These are phyloP conservation scores for Gracilaria domingensis DNA, from an alignment of 23 red algal genomes.

Conservation along the genomic window DNA sequence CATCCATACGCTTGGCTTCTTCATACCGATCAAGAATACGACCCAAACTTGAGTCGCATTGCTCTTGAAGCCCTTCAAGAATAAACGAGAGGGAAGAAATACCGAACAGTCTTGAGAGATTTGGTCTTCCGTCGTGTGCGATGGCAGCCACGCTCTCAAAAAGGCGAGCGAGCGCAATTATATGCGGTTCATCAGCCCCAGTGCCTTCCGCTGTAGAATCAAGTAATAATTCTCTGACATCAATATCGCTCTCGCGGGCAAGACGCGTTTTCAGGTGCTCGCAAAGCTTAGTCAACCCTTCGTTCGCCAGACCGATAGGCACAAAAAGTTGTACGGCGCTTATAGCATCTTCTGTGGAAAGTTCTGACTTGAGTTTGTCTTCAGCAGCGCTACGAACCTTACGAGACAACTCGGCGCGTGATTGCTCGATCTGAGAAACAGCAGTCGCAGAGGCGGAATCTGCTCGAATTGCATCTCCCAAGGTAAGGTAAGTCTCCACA, in stretches of 20 bases:
- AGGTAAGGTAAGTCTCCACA: slow-evolving; percentile 48
- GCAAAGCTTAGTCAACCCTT: slow-evolving; percentile 60
- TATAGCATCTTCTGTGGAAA: slow-evolving; percentile 42
- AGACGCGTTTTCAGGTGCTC: slow-evolving; percentile 37
- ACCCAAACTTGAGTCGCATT: slow-evolving; percentile 58
- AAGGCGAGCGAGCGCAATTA: slow-evolving; percentile 76
- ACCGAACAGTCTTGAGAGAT: slow-evolving; percentile 41
- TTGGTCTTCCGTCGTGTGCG: slow-evolving; percentile 62
- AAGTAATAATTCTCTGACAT: slow-evolving; percentile 64
- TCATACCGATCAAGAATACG: slow-evolving; percentile 73
- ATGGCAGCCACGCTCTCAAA: slow-evolving; percentile 87
- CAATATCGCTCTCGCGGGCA: slow-evolving; percentile 30
- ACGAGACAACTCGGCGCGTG: slow-evolving; percentile 41
- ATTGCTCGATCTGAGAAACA: slow-evolving; percentile 65
- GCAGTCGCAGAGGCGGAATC: slow-evolving; percentile 54
- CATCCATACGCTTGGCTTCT: slow-evolving; percentile 51
- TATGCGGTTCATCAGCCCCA: slow-evolving; percentile 72
- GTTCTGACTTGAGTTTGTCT: slow-evolving; percentile 24
- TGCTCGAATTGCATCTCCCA: slow-evolving; percentile 56
- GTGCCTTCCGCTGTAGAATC: background rate
- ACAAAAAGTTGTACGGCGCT: slow-evolving; percentile 69
- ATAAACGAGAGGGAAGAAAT: slow-evolving; percentile 23
- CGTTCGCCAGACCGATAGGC: slow-evolving; percentile 61
- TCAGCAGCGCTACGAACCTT: slow-evolving; percentile 59
- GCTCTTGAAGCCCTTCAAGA: slow-evolving; percentile 48